Base-by-base conservation (phyloP, 1,139 yeast species). In the Spencermartinsiella ligniputridi region DNA sequence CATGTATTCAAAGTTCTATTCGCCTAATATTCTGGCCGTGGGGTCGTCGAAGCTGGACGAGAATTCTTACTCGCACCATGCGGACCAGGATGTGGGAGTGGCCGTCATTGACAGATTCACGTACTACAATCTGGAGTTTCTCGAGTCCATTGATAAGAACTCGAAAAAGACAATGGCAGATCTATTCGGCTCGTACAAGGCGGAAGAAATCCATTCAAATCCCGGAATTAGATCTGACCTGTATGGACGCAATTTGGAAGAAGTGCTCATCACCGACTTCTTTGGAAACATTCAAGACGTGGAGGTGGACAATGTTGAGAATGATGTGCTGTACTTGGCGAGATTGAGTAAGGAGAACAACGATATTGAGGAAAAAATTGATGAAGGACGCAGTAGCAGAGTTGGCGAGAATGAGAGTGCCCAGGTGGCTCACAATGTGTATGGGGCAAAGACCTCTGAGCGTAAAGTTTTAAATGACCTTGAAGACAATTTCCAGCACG, bases 41-140 rank as follows among this genome's bases (percentile, higher is more conserved):
- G 99, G 98, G 0, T 88, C 97, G 1, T 84, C 95, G n/a, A 83
- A 75, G 54, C 54, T 88, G 9, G 96, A 85, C 46, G 97, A 94
- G 64, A 83, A 92, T 42, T 87, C 96, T 1, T 92, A 90, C 62
- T 89, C 97, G 2, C 97, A 92, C 61, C 96, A 89, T 63, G 88
- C 97, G 1, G 99, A 92, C 61, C 78, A 83, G 51, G 97, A 92
- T 58, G 81, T 92, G 41, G 99, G 99, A 2, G 98, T 94, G 44
- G 97, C 98, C 0, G 97, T 92, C 11, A 92, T 92, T 60, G 99
- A 92, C 64, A 72, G 98, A 55, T 92, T 92, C 66, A 92, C 99
- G 0, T 90, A 89, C 65, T 89, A 80, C 66, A 90, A 90, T 38
- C 73, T 94, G 57, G 97, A 90, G 48, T 94, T 81, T 60, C 74